Evolutionary conservation across 345 rosid species (phyloP).

Genomic region (Theobroma cacao): DNA sequence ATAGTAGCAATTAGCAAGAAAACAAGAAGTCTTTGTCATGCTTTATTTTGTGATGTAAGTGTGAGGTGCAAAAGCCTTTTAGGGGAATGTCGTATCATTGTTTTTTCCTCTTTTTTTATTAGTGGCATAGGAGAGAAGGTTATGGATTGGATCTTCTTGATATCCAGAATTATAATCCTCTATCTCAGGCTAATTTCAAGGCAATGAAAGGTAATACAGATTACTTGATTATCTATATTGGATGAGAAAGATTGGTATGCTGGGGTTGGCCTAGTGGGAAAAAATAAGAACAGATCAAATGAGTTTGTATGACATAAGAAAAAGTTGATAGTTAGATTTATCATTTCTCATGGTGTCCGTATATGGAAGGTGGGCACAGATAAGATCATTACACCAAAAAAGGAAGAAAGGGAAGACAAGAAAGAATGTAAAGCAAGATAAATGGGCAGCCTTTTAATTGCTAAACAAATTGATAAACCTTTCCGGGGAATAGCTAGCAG

Average conservation of each 20-base stretch:
- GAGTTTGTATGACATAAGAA: neutral
- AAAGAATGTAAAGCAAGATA: neutral
- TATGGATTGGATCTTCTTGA: neutral
- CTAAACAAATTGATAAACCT: neutral
- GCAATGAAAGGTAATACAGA: neutral
- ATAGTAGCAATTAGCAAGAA: neutral
- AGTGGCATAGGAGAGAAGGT: neutral
- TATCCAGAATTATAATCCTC: neutral
- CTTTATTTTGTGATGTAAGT: neutral
- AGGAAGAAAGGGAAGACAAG: neutral
- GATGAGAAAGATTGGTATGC: neutral
- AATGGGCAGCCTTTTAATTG: neutral
- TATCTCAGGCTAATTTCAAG: neutral
- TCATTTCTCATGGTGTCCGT: neutral
- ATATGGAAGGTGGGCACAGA: neutral
- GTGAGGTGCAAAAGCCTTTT: neutral
- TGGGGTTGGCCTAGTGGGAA: neutral
- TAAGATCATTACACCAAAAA: neutral
- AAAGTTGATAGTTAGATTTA: neutral
- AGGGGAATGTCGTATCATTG: neutral
- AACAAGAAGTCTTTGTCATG: neutral
- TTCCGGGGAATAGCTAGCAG: neutral
- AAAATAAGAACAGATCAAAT: neutral
- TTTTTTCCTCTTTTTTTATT: neutral
- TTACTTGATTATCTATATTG: neutral